phyloP scores from a whole-genome alignment of 179 eudicot genomes.

The Nepenthes alata region DNA sequence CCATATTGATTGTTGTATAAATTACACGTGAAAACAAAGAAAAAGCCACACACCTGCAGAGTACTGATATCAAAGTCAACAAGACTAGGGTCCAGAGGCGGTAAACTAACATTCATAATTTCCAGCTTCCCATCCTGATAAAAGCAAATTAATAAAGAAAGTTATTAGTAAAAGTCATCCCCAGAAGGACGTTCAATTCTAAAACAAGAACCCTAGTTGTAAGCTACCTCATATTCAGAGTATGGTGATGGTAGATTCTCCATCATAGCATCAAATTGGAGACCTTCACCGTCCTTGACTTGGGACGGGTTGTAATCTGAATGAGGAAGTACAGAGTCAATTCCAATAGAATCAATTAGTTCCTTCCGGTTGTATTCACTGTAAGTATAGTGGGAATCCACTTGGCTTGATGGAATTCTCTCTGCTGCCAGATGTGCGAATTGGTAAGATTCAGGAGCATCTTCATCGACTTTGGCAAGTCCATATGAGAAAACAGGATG shows the following conservation, averaged over 20 bases:
- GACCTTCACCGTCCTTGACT: slow-evolving; percentile 35
- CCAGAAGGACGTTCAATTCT: no score
- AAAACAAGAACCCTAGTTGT: neutral
- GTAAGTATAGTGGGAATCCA: slow-evolving; percentile 17
- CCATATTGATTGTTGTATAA: no score
- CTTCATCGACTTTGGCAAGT: slow-evolving; percentile 20
- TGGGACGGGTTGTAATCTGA: slow-evolving; percentile 47
- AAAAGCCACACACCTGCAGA: slow-evolving; percentile 57
- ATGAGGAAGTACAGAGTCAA: slow-evolving; percentile 20
- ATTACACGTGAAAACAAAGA: no score
- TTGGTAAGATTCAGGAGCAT: slow-evolving; percentile 20
- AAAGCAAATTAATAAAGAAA: slow-evolving; percentile 3
- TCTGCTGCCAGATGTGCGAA: slow-evolving; percentile 17
- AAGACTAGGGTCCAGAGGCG: slow-evolving; percentile 52
- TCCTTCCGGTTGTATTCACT: slow-evolving; percentile 20
- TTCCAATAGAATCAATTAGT: slow-evolving; percentile 13
- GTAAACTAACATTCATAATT: slow-evolving; percentile 44
- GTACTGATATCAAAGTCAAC: slow-evolving; percentile 57
- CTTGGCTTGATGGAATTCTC: slow-evolving; percentile 18
- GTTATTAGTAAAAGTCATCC: no score
- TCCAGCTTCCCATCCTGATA: slow-evolving; percentile 41
- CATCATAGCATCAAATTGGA: slow-evolving; percentile 41
- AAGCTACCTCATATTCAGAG: slow-evolving; percentile 60
- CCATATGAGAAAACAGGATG: slow-evolving; percentile 29
- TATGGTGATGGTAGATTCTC: slow-evolving; percentile 33